A percentile compares a stretch with the other conserved stretches of the same genome.
Conservation (phyloP, 352 stramenopile genomes). For the Thalassiosira exigua region DNA sequence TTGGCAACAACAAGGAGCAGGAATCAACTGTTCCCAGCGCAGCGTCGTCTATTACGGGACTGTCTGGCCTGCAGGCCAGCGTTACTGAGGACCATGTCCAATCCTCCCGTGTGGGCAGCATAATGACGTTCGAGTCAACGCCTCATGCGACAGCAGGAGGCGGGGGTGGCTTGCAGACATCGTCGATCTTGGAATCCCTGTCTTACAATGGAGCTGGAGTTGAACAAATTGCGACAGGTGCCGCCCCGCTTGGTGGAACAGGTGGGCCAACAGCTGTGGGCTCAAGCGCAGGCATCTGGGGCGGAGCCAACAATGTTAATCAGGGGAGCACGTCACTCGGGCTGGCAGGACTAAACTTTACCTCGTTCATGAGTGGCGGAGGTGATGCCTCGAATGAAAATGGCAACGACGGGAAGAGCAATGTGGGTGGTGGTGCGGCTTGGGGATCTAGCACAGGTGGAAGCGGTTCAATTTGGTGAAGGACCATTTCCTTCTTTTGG, state of each 20-base stretch:
- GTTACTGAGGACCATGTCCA: conserved; percentile 31
- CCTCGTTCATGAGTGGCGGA: conserved; percentile 41
- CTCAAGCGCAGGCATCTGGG: conserved; percentile 27
- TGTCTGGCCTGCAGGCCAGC: conserved; percentile 24
- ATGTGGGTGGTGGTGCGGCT: conserved; percentile 7
- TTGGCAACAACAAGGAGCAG: no score
- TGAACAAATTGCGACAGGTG: no score
- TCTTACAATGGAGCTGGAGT: conserved; percentile 17
- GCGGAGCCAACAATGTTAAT: conserved; percentile 30
- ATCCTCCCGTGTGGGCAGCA: conserved; percentile 54
- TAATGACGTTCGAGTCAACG: conserved; percentile 53
- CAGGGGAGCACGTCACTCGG: conserved; percentile 29
- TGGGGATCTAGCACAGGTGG: conserved; percentile 32
- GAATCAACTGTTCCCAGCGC: conserved; percentile 47
- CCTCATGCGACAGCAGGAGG: no score
- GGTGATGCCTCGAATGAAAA: no score
- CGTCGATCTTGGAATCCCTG: conserved; percentile 58
- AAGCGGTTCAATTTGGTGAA: conserved; percentile 53
- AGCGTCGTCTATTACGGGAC: conserved; percentile 58
- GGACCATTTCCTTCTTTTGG: background rate
- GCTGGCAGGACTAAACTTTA: conserved; percentile 52
- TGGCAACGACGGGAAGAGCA: background rate
- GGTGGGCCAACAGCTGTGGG: no score
- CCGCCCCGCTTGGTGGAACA: no score
- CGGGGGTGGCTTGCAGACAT: no score